These are phyloP conservation scores for Fragaria nilgerrensis DNA, from an alignment of 306 rosid genomes.

Conservation along the genomic window DNA sequence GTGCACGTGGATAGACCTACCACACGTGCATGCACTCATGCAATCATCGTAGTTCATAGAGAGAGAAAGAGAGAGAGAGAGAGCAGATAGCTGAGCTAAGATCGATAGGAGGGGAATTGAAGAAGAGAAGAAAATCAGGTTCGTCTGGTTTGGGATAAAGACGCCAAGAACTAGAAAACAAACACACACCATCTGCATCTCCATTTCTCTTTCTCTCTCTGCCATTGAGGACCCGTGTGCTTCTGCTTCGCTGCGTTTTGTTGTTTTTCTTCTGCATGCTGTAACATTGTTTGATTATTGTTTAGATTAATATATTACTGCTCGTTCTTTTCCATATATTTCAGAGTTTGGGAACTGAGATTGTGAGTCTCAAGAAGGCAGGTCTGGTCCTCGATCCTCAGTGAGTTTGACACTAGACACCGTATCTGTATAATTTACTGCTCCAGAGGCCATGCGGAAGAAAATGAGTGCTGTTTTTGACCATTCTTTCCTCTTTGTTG, in stretches of 20 bases:
- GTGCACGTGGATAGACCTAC: slow-evolving; percentile 88
- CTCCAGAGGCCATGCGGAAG: not conserved
- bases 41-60: slow-evolving; percentile 45
- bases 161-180: slow-evolving; percentile 40
- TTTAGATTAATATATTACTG: not conserved
- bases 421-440: not conserved
- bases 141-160: slow-evolving; percentile 29
- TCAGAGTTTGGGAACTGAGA: slow-evolving; percentile 35
- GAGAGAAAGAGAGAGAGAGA: not conserved
- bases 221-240: slow-evolving; percentile 14
- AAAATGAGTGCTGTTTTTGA: not conserved
- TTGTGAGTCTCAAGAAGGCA: slow-evolving; percentile 39
- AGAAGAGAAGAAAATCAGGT: not conserved
- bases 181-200: slow-evolving; percentile 19
- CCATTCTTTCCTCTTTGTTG: not conserved
- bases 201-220: not conserved
- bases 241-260: slow-evolving; percentile 19
- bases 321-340: too few relatives aligned
- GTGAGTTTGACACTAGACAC: slow-evolving; percentile 4
- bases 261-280: not conserved
- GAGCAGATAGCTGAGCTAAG: not conserved
- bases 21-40: slow-evolving; percentile 95
- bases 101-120: not conserved
- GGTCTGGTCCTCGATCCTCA: not conserved
- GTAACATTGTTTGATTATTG: not conserved